Conservation (phyloP, 176 grass and related monocot species). For the Carex littledalei region DNA sequence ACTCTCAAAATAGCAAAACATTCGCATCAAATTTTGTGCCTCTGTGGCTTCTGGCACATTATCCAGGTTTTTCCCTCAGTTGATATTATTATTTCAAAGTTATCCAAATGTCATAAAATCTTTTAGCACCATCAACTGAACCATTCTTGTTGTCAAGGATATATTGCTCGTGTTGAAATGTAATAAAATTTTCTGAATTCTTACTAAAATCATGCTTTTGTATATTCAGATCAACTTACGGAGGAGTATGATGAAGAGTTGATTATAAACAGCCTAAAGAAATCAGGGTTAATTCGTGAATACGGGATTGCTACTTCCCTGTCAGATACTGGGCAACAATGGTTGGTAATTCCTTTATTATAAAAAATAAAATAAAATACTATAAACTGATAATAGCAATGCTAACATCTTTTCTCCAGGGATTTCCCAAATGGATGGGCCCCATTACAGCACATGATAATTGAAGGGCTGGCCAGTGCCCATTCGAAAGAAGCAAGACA, state of each 20-base stretch:
- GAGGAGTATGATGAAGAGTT: conserved; percentile 28
- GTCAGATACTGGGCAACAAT: conserved; percentile 69
- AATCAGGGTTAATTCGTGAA: conserved; percentile 53
- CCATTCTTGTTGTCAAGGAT: neutral
- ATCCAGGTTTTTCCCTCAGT: conserved; percentile 31
- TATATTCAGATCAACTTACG: conserved; percentile 20
- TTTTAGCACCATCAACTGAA: neutral
- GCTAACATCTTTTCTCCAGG: conserved; percentile 35
- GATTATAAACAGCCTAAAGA: conserved; percentile 59
- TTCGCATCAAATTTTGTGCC: conserved; percentile 94
- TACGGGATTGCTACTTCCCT: conserved; percentile 87
- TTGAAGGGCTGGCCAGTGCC: conserved; percentile 50
- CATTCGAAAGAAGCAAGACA: conserved; percentile 43
- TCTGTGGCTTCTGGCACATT: conserved; percentile 57
- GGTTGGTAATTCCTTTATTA: conserved; percentile 38
- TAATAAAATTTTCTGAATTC: neutral
- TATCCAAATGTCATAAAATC: too few species aligned
- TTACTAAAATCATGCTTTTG: neutral
- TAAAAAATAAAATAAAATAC: neutral
- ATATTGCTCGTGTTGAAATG: neutral
- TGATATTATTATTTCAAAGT: conserved; percentile 11
- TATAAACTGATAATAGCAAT: neutral
- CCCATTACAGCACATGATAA: conserved; percentile 81
- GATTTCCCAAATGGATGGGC: conserved; percentile 97
- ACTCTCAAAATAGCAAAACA: conserved; percentile 42